Conservation (phyloP, 2,329 filamentous ascomycete genomes). For the Colletotrichum cordylinicola region DNA sequence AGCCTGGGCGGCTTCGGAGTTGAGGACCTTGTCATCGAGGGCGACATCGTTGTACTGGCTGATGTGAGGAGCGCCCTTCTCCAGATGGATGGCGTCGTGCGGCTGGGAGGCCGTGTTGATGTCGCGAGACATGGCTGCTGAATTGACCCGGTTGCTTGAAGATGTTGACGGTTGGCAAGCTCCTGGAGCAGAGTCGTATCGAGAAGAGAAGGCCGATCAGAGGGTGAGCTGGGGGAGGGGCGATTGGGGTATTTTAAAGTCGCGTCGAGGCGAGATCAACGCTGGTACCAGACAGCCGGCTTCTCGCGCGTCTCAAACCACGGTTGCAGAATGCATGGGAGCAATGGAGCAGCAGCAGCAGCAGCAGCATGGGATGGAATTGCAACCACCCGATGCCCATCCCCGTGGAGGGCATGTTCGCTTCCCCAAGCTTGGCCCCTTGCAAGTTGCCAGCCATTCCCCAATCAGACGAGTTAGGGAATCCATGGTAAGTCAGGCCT, state of each 20-base stretch:
- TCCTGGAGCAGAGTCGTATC: slow-evolving; percentile 8
- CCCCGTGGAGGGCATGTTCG: not conserved
- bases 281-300: slow-evolving; percentile 4
- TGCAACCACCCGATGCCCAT: not conserved
- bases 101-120: slow-evolving; percentile 3
- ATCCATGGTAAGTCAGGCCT: not conserved
- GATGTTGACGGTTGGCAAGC: slow-evolving; percentile 1
- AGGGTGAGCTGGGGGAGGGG: not conserved
- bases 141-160: not conserved
- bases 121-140: slow-evolving; percentile 12
- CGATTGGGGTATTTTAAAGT: slow-evolving; percentile 10
- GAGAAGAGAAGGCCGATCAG: not conserved
- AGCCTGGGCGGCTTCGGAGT: slow-evolving; percentile 39
- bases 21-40: slow-evolving; percentile 42
- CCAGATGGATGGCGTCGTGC: slow-evolving; percentile 30
- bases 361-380: not conserved
- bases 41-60: slow-evolving; percentile 36
- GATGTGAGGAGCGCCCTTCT: slow-evolving; percentile 33
- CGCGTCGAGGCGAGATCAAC: not conserved
- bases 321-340: slow-evolving; percentile 10
- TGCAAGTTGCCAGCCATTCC: not conserved
- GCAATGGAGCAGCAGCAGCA: not conserved
- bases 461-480: not conserved
- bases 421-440: slow-evolving; percentile 7
- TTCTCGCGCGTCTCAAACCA: not conserved